A percentile compares a stretch with the other conserved stretches of the same genome.
Evolutionary conservation across 768 basidiomycete genomes (phyloP).

Genomic region (Pisolithus albus): DNA sequence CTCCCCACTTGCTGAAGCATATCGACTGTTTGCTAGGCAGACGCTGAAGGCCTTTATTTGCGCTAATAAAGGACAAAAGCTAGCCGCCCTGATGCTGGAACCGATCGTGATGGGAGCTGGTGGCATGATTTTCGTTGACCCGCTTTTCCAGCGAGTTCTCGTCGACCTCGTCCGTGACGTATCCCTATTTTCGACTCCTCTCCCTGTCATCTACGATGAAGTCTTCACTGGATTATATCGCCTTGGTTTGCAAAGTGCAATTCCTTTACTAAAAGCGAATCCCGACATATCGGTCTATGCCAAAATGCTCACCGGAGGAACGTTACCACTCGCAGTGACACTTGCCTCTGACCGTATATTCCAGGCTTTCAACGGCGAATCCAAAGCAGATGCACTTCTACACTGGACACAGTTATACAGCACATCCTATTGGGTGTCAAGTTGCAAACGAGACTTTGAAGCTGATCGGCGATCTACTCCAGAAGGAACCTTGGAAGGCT

Average conservation of each 20-base stretch:
- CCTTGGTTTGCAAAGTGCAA: conserved; percentile 62
- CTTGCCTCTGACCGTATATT: conserved; percentile 78
- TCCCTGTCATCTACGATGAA: conserved; percentile 94
- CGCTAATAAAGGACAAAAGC: conserved; percentile 34
- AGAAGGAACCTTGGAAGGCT: conserved; percentile 48
- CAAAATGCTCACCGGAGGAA: conserved; percentile 89
- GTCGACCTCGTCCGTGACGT: conserved; percentile 69
- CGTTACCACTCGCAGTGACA: conserved; percentile 81
- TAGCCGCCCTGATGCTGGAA: conserved; percentile 82
- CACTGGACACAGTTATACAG: conserved; percentile 97
- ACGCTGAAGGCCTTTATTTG: conserved; percentile 42
- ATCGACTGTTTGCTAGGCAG: conserved; percentile 50
- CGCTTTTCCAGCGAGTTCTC: conserved; percentile 86
- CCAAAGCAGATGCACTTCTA: conserved; percentile 79
- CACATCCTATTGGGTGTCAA: conserved; percentile 88
- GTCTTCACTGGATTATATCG: conserved; percentile 93
- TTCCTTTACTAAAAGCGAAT: conserved; percentile 56
- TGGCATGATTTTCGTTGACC: conserved; percentile 96
- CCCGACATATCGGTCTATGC: conserved; percentile 92
- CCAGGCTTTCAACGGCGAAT: conserved; percentile 63
- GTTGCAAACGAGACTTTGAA: conserved; percentile 79
- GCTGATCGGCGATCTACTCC: conserved; percentile 46
- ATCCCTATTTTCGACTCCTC: conserved; percentile 36
- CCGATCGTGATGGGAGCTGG: conserved; percentile 93
- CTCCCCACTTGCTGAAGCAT: conserved; percentile 56